Percentiles rank a stretch among this genome's conserved stretches.
These are phyloP conservation scores for Malassezia equina DNA, from an alignment of 1,284 basidiomycete species.

Conservation along the genomic window DNA sequence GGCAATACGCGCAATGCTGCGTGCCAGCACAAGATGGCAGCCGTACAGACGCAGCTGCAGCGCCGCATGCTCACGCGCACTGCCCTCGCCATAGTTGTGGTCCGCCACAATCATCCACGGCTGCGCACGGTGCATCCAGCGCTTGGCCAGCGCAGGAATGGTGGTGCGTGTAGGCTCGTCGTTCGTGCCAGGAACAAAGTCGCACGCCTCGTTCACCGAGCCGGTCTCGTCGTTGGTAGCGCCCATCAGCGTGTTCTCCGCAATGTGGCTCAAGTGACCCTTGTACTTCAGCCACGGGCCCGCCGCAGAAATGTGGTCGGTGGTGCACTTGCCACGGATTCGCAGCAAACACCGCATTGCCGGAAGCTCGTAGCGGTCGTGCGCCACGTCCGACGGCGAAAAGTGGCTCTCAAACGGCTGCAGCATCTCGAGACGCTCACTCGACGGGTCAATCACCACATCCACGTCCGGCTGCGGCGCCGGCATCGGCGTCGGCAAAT, in stretches of 20 bases:
- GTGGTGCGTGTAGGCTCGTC: slow-evolving; percentile 26
- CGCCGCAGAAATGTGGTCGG: slow-evolving; percentile 56
- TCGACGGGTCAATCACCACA: slow-evolving; percentile 56
- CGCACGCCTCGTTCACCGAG: slow-evolving; percentile 50
- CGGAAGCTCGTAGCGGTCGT: slow-evolving; percentile 63
- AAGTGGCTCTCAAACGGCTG: slow-evolving; percentile 79
- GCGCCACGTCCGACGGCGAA: slow-evolving; percentile 29
- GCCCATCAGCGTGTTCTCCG: slow-evolving; percentile 69
- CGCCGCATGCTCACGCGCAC: slow-evolving; percentile 94
- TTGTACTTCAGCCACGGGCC: slow-evolving; percentile 86
- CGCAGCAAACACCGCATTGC: slow-evolving; percentile 63
- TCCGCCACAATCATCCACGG: slow-evolving; percentile 90
- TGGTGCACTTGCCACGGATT: slow-evolving; percentile 93
- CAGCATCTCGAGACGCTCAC: slow-evolving; percentile 66
- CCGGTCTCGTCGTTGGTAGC: slow-evolving; percentile 49
- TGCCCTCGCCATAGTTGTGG: slow-evolving; percentile 80
- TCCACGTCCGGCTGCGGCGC: slow-evolving; percentile 60
- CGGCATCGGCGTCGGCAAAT: slow-evolving; percentile 69
- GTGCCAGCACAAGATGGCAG: slow-evolving; percentile 50
- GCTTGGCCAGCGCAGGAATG: slow-evolving; percentile 43
- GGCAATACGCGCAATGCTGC: slow-evolving; percentile 59
- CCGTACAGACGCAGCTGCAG: slow-evolving; percentile 93
- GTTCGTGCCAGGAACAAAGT: slow-evolving; percentile 23
- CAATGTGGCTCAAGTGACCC: slow-evolving; percentile 85
- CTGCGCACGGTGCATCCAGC: slow-evolving; percentile 39